phyloP scores from a whole-genome alignment of 768 basidiomycete species.

The Dacryopinax spathularia region DNA sequence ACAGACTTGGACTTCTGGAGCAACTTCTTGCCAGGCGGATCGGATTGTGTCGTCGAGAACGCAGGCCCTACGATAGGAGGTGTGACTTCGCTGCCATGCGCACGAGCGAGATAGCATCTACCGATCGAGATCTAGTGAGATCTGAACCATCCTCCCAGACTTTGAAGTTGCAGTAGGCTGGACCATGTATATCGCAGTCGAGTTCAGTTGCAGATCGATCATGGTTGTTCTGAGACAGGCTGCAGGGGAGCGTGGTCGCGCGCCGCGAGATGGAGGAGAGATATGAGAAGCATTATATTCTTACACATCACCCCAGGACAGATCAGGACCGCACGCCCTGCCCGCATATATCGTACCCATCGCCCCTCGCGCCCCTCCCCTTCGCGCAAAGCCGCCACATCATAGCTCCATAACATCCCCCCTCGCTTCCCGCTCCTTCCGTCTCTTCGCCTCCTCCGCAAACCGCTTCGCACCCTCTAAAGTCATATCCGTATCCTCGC shows the following conservation, averaged over 20 bases:
- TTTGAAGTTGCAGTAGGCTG: background rate
- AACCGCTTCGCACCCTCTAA: slow-evolving; percentile 27
- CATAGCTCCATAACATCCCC: background rate
- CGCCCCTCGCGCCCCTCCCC: background rate
- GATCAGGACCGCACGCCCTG: background rate
- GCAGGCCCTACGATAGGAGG: background rate
- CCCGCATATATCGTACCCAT: background rate
- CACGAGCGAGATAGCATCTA: background rate
- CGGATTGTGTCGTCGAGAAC: background rate
- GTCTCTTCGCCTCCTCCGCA: slow-evolving; percentile 36
- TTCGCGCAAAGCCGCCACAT: background rate
- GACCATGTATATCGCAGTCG: background rate
- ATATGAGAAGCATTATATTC: background rate
- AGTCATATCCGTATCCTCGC: slow-evolving; percentile 40
- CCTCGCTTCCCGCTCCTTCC: background rate
- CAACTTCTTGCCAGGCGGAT: background rate
- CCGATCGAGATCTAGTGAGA: background rate
- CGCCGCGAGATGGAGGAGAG: background rate
- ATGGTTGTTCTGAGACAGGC: background rate
- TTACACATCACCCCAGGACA: background rate
- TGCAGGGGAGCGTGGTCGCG: background rate
- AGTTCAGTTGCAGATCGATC: background rate
- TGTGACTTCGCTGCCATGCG: background rate
- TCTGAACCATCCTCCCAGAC: background rate
- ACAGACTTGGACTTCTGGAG: background rate